Percentiles rank a stretch among this genome's conserved stretches.
Evolutionary conservation across 345 rosid species (phyloP).

Genomic region (Melastoma malabathricum): DNA sequence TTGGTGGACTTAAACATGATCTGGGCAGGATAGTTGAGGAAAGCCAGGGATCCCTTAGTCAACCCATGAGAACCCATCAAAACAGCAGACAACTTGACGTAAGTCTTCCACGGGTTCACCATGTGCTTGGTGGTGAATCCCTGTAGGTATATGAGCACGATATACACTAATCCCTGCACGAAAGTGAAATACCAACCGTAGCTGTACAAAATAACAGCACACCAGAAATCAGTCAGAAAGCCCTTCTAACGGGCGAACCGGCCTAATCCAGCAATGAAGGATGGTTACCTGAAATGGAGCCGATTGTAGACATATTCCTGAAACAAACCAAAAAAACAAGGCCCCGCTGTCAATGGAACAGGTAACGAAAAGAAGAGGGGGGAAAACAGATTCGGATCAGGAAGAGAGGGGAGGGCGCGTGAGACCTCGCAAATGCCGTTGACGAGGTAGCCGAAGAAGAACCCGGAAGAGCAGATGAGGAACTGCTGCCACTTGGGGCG

Average conservation of each 20-base stretch:
- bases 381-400: too few relatives aligned
- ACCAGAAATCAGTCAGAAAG: too few relatives aligned
- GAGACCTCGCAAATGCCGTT: conserved; percentile 98
- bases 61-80: conserved; percentile 95
- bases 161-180: conserved; percentile 92
- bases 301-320: conserved; percentile 94
- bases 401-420: too few relatives aligned
- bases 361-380: too few relatives aligned
- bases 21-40: conserved; percentile 91
- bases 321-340: too few relatives aligned
- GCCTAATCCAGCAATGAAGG: too few relatives aligned
- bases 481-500: conserved; percentile 74
- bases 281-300: conserved; percentile 87
- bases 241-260: too few relatives aligned
- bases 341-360: too few relatives aligned
- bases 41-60: conserved; percentile 93
- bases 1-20: conserved; percentile 98
- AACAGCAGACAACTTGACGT: conserved; percentile 92
- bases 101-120: conserved; percentile 94
- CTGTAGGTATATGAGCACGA: conserved; percentile 70
- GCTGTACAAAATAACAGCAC: conserved; percentile 24
- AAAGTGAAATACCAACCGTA: conserved; percentile 99
- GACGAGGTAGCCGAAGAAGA: conserved; percentile 91
- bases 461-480: conserved; percentile 81
- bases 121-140: conserved; percentile 85